Percentiles rank a stretch among this genome's conserved stretches.
Evolutionary conservation across 768 basidiomycete species (phyloP).

Genomic region (Lactarius evosmus): DNA sequence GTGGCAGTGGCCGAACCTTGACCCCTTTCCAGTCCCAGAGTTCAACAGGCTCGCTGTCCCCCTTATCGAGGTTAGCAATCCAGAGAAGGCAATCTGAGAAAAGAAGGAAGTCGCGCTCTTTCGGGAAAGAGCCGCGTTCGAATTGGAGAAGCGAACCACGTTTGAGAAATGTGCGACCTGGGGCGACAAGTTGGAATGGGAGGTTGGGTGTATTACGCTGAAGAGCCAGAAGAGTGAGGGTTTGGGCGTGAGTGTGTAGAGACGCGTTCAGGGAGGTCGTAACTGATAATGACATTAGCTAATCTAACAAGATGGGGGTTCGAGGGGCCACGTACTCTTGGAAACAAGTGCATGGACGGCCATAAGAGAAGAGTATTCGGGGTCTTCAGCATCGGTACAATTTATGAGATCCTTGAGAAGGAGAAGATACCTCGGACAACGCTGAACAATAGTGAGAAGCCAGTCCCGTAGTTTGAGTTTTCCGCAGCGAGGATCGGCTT

Average conservation of each 20-base stretch:
- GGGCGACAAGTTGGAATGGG: slow-evolving; percentile 72
- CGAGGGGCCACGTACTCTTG: slow-evolving; percentile 53
- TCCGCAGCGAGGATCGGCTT: slow-evolving; percentile 66
- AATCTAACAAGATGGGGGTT: slow-evolving; percentile 2
- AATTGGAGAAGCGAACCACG: slow-evolving; percentile 60
- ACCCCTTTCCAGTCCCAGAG: slow-evolving; percentile 28
- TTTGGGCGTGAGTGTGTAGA: slow-evolving; percentile 73
- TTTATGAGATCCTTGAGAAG: slow-evolving; percentile 76
- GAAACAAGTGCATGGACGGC: slow-evolving; percentile 63
- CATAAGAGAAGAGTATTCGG: slow-evolving; percentile 62
- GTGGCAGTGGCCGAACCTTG: slow-evolving; percentile 16
- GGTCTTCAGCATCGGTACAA: slow-evolving; percentile 61
- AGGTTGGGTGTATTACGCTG: slow-evolving; percentile 75
- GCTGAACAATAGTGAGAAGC: slow-evolving; percentile 82
- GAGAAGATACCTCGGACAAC: slow-evolving; percentile 83
- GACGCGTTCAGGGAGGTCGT: slow-evolving; percentile 76
- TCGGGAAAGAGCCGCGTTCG: slow-evolving; percentile 48
- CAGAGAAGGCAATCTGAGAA: slow-evolving; percentile 82
- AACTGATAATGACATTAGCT: slow-evolving; percentile 44
- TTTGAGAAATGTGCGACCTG: slow-evolving; percentile 76
- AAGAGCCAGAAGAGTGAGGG: slow-evolving; percentile 68
- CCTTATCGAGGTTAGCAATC: slow-evolving; percentile 51
- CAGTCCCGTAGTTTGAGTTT: slow-evolving; percentile 79
- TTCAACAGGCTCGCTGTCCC: slow-evolving; percentile 28
- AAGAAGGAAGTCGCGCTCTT: slow-evolving; percentile 70